phyloP scores from a whole-genome alignment of 306 rosid genomes.

The Fragaria ananassa region DNA sequence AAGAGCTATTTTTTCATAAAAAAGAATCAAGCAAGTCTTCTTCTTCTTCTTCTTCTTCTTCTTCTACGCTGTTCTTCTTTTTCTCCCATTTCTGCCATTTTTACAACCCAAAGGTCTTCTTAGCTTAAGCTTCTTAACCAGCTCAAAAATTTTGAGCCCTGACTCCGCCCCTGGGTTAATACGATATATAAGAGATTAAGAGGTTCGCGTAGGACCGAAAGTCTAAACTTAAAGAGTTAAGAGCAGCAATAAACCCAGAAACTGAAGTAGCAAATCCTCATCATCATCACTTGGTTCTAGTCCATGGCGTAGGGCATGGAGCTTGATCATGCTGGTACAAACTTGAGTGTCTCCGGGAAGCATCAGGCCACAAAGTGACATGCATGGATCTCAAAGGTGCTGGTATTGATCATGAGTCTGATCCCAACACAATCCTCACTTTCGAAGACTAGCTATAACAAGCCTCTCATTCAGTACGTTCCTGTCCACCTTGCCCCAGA shows the following conservation, averaged over 20 bases:
- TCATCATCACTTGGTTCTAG: slow-evolving; percentile 17
- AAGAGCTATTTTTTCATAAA: too few species aligned
- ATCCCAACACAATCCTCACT: slow-evolving; percentile 20
- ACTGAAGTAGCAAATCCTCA: neutral
- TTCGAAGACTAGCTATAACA: slow-evolving; percentile 13
- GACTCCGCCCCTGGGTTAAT: too few species aligned
- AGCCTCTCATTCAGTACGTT: slow-evolving; percentile 6
- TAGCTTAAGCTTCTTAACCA: too few species aligned
- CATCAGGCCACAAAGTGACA: slow-evolving; percentile 13
- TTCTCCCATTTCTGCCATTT: too few species aligned
- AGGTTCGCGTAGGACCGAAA: too few species aligned
- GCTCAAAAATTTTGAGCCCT: too few species aligned
- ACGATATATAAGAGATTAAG: too few species aligned
- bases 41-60: too few species aligned
- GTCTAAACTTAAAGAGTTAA: too few species aligned
- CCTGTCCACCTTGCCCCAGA: slow-evolving; percentile 6
- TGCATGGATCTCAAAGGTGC: slow-evolving; percentile 23
- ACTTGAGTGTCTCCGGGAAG: slow-evolving; percentile 6
- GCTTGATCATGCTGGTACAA: slow-evolving; percentile 30
- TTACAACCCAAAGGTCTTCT: too few species aligned
- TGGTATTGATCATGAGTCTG: slow-evolving; percentile 9
- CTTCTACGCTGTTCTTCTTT: too few species aligned
- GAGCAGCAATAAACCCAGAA: neutral
- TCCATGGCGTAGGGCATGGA: slow-evolving; percentile 18
- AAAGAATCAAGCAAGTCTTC: too few species aligned